phyloP scores from a whole-genome alignment of 139 green algal genomes.

The Coccomyxa sp. region DNA sequence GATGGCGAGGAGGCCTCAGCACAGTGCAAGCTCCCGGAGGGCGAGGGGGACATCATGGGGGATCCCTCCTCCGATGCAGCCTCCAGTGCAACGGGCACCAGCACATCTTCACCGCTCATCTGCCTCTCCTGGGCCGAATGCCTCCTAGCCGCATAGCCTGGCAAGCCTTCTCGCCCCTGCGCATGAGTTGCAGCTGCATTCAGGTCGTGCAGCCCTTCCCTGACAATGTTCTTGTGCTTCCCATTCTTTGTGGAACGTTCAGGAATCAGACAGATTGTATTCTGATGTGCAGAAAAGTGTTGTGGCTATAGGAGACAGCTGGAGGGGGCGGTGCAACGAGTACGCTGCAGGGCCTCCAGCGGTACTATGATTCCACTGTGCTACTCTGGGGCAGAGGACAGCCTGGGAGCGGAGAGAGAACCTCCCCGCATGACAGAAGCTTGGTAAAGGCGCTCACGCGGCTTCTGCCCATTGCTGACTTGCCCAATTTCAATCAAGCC shows the following conservation, averaged over 20 bases:
- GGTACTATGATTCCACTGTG: background rate
- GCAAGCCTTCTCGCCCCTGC: background rate
- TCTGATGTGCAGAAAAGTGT: background rate
- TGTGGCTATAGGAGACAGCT: background rate
- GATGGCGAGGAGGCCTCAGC: background rate
- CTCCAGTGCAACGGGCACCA: background rate
- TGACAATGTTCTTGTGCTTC: background rate
- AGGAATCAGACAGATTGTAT: background rate
- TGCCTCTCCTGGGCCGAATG: background rate
- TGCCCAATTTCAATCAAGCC: no score
- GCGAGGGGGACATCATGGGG: background rate
- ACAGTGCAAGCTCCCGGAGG: background rate
- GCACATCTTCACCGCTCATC: background rate
- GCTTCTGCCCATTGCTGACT: no score
- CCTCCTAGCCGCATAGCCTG: background rate
- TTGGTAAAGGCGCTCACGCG: no score
- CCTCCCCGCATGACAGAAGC: background rate
- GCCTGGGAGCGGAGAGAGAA: background rate
- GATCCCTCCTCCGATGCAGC: background rate
- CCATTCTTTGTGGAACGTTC: background rate
- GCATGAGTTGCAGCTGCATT: background rate
- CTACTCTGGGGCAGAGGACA: background rate
- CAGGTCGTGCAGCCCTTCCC: background rate
- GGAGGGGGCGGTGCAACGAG: background rate
- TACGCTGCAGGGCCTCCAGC: background rate